Base-by-base conservation (phyloP, 768 basidiomycete genomes). In the Tricholoma matsutake region DNA sequence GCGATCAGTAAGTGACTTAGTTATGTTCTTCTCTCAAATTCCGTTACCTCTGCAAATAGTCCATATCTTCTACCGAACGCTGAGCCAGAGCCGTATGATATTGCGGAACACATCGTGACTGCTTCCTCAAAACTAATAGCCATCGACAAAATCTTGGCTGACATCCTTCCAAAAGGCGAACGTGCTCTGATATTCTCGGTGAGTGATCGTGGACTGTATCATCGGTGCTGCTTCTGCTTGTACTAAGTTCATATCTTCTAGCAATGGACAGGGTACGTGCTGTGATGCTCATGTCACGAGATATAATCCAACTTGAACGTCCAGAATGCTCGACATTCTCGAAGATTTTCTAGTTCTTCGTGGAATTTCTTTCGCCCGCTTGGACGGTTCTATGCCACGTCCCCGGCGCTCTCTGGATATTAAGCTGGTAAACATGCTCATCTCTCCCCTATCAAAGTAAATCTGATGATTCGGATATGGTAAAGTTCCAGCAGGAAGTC, bases 181-280 rank as follows among this genome's bases (percentile, higher is more conserved):
- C 77, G 81, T 32, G 86, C 88, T 14, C 76, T 91, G 18, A 86
- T 91, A 22, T 91, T 90, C 71, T 85, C 87, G 62, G 86, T 84
- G 60, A 49, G 81, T 73, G 22, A 58, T 11, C 31, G 13, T 10
- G 2, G 6, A 18, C 47, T 59, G 16, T 7, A 16, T 45, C 20
- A 29, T 20, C 14, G 11, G 31, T 18, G 28, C 6, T 3, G 45
- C 29, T 13, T 11, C 6, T 3, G 45, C 29, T 13, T 11, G 20
- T 20, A 45, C 39, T 61, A 49, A 57, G 18, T 13, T 20, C 3
- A 25, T 9, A 29, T 51, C 31, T 70, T 31, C 61, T 68, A 85
- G 82, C 85, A 86, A 84, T 86, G 83, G 83, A 84, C 82, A 1
- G 74, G 69, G 83, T 82, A 65, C 58, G 72, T 61, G 11, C 4